These are phyloP conservation scores for Arthrobotrys conoides DNA, from an alignment of 2,329 filamentous ascomycete species.

Conservation along the genomic window DNA sequence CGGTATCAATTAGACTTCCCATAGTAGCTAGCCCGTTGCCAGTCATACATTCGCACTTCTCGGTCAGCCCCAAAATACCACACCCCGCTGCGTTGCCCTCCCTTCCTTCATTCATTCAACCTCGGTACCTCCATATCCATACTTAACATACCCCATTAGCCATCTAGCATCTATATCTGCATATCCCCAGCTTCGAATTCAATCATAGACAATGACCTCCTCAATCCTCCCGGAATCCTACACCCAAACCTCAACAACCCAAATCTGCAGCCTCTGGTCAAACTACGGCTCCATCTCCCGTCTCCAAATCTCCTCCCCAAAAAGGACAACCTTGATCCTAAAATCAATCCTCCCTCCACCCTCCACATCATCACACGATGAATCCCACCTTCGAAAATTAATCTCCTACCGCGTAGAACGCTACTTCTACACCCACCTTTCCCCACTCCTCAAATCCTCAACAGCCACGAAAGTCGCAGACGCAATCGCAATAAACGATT, in stretches of 20 bases:
- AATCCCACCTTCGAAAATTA: conserved; percentile 74
- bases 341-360: conserved; percentile 62
- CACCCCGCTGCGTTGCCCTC: neutral
- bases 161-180: no score
- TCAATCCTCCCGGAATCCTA: conserved; percentile 30
- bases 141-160: no score
- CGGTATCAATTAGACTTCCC: neutral
- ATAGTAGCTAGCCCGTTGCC: neutral
- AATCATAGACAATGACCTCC: neutral
- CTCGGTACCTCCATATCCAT: no score
- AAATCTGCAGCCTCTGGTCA: conserved; percentile 62
- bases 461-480: conserved; percentile 60
- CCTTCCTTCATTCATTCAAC: no score
- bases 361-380: conserved; percentile 22
- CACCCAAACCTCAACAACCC: conserved; percentile 22
- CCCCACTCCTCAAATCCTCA: conserved; percentile 67
- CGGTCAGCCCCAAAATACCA: conserved; percentile 4
- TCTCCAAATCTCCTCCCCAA: conserved; percentile 49
- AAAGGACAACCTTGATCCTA: conserved; percentile 57
- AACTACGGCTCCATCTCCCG: conserved; percentile 63
- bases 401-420: conserved; percentile 78
- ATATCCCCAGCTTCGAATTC: neutral
- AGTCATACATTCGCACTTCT: no score
- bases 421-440: conserved; percentile 75
- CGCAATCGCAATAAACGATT: conserved; percentile 43